Base-by-base conservation (phyloP, 495 filamentous ascomycete genomes). In the Xylaria bambusicola region DNA sequence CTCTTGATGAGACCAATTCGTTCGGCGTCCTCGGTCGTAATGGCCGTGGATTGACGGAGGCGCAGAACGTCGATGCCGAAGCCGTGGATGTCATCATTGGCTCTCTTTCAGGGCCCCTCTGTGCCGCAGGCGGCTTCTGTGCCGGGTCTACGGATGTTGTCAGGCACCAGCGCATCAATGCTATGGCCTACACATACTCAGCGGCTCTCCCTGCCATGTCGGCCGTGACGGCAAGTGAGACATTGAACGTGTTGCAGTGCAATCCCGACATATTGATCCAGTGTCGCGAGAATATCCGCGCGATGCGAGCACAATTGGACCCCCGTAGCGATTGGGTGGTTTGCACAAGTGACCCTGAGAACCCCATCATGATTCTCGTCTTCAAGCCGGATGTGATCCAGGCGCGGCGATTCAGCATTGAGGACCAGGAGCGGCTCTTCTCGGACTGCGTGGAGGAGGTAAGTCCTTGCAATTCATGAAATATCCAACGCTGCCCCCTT, bases 1-100 rank as follows among this genome's bases (percentile, higher is more conserved):
- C 98, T 58, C 86, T 98, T 18, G 94, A 98, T 72, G 94, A 98
- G 76, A 96, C 92, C 5, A 94, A 90, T 85, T 96, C 92, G 3
- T 98, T 97, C 71, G 95, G 93, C 53, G 88, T 97, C 20, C 84
- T 98, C 18, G 94, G 94, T 21, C 82, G 91, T 48, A 96, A 89
- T 36, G 95, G 95, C 29, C 85, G 92, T 36, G 94, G 94, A 52
- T 76, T 97, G 24, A 98, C 94, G 1, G 95, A 98, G 70, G 90
- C 93, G 23, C 93, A 97, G 63, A 96, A 97, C 65, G 92, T 98
- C 15, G 95, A 98, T 73, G 86, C 92, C 0, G 82, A 84, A 0
- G 86, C 91, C 52, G 87, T 98, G 48, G 94, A 98, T 72, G 96
- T 98, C 91, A 92, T 98, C 51, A 82, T 97, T 60, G 95, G 95